Percentiles rank a stretch among this genome's conserved stretches.
These are phyloP conservation scores for Ogataea nitratoaversa DNA, from an alignment of 805 yeast species.

Conservation along the genomic window DNA sequence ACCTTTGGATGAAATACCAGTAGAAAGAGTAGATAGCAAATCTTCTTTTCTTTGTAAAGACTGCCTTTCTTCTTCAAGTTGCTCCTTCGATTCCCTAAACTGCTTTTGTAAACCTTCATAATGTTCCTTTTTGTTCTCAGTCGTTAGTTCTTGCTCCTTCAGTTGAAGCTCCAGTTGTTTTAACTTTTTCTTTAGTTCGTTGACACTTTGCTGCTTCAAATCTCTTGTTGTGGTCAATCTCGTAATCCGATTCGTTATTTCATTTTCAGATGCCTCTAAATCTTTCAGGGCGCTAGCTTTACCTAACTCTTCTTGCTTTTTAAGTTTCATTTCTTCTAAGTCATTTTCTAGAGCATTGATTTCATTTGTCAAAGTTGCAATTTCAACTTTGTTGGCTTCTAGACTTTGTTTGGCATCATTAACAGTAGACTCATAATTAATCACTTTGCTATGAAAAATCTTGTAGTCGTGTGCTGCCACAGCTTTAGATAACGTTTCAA, in stretches of 20 bases:
- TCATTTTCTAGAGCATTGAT: slow-evolving; percentile 57
- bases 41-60: slow-evolving; percentile 65
- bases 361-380: slow-evolving; percentile 49
- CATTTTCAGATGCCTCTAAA: slow-evolving; percentile 54
- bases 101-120: slow-evolving; percentile 41
- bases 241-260: slow-evolving; percentile 57
- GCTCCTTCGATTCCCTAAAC: slow-evolving; percentile 40
- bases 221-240: slow-evolving; percentile 63
- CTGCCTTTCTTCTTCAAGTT: slow-evolving; percentile 42
- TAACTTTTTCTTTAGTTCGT: slow-evolving; percentile 46
- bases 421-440: slow-evolving; percentile 40
- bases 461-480: slow-evolving; percentile 75
- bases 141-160: slow-evolving; percentile 15
- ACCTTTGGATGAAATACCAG: slow-evolving; percentile 87
- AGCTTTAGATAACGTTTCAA: slow-evolving; percentile 69
- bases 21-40: slow-evolving; percentile 70
- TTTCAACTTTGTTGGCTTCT: slow-evolving; percentile 37
- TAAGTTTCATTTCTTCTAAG: slow-evolving; percentile 45
- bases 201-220: slow-evolving; percentile 50
- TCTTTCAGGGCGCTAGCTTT: slow-evolving; percentile 59
- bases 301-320: slow-evolving; percentile 53
- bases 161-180: slow-evolving; percentile 32
- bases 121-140: slow-evolving; percentile 27
- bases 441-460: slow-evolving; percentile 36
- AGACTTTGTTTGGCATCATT: slow-evolving; percentile 38